Evolutionary conservation across 106 monocot genomes (phyloP), one percentile per base, ranked within the genome.

Genomic region (Apostasia ramifera): DNA sequence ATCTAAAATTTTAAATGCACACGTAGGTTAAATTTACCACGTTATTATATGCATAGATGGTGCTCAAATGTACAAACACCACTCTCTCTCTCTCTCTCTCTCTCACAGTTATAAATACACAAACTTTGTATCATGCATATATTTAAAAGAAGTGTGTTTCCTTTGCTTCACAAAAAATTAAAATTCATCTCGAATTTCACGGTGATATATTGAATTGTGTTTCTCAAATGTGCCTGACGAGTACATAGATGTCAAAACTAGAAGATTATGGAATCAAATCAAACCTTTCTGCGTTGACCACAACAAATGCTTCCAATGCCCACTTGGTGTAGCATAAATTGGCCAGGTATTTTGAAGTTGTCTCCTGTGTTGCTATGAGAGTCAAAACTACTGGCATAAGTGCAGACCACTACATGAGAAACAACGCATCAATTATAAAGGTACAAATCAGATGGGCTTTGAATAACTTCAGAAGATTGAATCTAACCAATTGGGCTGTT

Each of bases 311-410:
- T 78, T 94, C 83, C 58, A 94, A 55, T 58, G 91, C 94, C 94
- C 94, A 94, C 63, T 94, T 94, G 53, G 94, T 73, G 76, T 94
- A 94, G 70, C 91, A 94, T 68, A 94, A 73, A 52, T 84, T 69
- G 45, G 83, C 71, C 46, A 90, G 13, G n/a, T 75, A 63, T 37
- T 50, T 61, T 42, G 77, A 71, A 52, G 40, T 74, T 61, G 50
- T 71, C 51, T 72, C 44, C 72, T 86, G 85, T 61, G 85, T 91
- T 76, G 91, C 75, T 73, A 95, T 65, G 12, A 95, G 78, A 57
- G 91, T 91, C 64, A 95, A 79, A 68, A 95, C 80, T 71, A 95
- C 88, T 39, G 94, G 91, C 72, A 91, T 67, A 59, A 95, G 78
- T 49, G 91, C 94, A 57, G 91, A 81, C 91, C 91, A 95, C 94